Conservation (phyloP, 1,284 basidiomycete genomes). For the Moesziomyces globuligerus region DNA sequence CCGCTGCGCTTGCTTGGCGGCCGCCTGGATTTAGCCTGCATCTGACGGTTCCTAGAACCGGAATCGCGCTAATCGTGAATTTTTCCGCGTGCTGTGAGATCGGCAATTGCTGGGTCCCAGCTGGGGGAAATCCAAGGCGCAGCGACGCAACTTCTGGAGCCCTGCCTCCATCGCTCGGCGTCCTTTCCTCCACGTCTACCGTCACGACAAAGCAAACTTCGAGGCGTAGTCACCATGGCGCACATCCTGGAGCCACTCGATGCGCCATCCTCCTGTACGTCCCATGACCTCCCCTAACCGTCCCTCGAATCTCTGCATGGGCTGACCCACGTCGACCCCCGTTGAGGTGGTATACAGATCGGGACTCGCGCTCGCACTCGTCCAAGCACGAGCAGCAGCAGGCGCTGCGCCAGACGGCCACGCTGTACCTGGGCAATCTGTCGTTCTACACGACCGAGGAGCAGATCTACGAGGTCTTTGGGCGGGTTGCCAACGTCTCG, state of each 20-base stretch:
- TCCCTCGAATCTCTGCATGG: constrained; percentile 3
- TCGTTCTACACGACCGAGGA: constrained; percentile 87
- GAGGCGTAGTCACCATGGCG: constrained; percentile 81
- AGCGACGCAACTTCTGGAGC: no score
- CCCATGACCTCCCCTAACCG: constrained; percentile 37
- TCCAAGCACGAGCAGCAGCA: constrained; percentile 68
- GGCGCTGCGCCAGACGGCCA: constrained; percentile 70
- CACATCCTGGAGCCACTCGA: constrained; percentile 86
- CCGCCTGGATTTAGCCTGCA: no score
- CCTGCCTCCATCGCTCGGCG: no score
- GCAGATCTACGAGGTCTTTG: constrained; percentile 98
- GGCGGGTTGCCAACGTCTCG: constrained; percentile 86
- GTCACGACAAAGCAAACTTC: no score
- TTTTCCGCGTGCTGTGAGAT: no score
- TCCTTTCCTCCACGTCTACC: no score
- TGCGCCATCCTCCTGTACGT: constrained; percentile 93
- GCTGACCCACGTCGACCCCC: not conserved
- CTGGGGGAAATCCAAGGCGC: no score
- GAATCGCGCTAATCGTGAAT: no score
- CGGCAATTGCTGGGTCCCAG: no score
- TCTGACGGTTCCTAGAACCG: no score
- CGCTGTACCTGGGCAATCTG: constrained; percentile 76
- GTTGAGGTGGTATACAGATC: constrained; percentile 48
- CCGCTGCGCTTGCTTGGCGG: no score
- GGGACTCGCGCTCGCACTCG: constrained; percentile 67